Base-by-base conservation (phyloP, 306 rosid genomes). In the Castanea sativa region DNA sequence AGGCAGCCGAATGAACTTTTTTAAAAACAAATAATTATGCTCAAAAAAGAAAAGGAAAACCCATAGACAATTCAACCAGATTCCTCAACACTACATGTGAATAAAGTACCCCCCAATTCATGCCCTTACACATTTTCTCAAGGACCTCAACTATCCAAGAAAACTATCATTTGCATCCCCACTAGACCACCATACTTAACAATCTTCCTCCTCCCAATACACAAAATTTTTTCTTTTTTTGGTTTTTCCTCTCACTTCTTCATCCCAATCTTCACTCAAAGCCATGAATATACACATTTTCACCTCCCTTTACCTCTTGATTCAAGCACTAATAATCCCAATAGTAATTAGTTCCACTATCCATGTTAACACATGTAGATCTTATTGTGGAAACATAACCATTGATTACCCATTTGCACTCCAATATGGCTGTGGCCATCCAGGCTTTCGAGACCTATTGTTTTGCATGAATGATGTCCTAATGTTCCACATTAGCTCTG, bases 341-440 rank as follows among this genome's bases (percentile, higher is more conserved):
- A 21, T 55, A 14, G 53, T 38, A 38, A 38, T 49, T 49, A 75
- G 45, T 56, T 59, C 25, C 11, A 23, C 68, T 73, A 35, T 58
- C 67, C 73, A 78, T 73, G 52, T 71, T 11, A 85, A 81, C 80
- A 16, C 90, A 32, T 96, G 99, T 74, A 80, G 98, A 63, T 91
- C 98, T 16, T 96, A 85, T 35, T 96, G 99, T 53, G 99, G 98
- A 20, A 96, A 96, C 88, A 78, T 96, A 76, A 96, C 97, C 72
- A 55, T 96, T 27, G 98, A 91, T 63, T 96, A 96, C 83, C 99
- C 99, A 7, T 96, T 96, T 61, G 85, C 97, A 0, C 86, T 90
- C 69, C 87, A 86, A 27, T 68, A 89, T 57, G 99, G 99, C 0
- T 96, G 98, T 59, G 99, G 99, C n/a, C 99, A 96, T 85, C 98